These are phyloP conservation scores for Ambrosiella xylebori DNA, from an alignment of 2,329 filamentous ascomycete species.

Conservation along the genomic window DNA sequence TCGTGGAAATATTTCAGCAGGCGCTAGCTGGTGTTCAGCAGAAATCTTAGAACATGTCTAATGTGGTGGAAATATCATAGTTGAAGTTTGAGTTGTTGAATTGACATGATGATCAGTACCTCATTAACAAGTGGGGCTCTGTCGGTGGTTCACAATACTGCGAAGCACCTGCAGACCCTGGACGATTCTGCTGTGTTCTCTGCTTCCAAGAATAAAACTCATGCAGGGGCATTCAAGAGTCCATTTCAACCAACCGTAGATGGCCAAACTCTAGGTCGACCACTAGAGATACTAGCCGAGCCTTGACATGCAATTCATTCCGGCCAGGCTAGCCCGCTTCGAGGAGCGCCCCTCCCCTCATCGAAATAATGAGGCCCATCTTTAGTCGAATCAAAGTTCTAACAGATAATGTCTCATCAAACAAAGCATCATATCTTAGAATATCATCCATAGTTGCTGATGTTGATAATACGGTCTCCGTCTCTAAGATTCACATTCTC, in stretches of 20 bases:
- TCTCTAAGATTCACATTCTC: no score
- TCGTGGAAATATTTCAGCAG: no score
- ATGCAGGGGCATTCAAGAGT: not conserved
- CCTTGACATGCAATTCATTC: not conserved
- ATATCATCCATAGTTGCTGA: no score
- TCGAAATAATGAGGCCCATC: not conserved
- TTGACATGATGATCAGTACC: not conserved
- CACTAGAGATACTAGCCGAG: no score
- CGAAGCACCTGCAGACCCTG: not conserved
- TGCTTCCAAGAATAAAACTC: not conserved
- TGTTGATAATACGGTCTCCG: no score
- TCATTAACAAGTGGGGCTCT: not conserved
- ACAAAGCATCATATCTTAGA: not conserved
- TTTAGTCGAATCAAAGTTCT: not conserved
- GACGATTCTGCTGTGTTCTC: not conserved
- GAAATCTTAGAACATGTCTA: no score
- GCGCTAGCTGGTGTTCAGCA: no score
- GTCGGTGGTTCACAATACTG: not conserved
- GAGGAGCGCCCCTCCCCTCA: not conserved
- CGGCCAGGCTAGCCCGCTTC: not conserved
- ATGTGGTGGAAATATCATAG: no score
- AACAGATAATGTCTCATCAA: not conserved
- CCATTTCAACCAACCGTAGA: not conserved
- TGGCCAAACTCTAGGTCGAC: no score
- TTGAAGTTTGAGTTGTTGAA: no score